phyloP scores from a whole-genome alignment of 2,329 filamentous ascomycete genomes.

The Exserohilum turcica region DNA sequence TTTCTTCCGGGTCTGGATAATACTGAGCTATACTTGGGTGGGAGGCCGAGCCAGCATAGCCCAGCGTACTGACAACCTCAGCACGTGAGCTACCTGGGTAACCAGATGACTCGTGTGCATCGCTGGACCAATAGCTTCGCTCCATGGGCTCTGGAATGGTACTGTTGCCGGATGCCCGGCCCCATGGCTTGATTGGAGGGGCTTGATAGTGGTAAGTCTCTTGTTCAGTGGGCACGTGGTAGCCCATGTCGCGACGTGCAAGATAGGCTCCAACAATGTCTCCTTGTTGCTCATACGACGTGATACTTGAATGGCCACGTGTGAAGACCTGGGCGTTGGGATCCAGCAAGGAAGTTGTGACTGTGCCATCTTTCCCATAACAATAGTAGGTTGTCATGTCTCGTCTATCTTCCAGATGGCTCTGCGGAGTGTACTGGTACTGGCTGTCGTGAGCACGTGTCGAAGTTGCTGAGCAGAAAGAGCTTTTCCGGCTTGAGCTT shows the following conservation, averaged over 20 bases:
- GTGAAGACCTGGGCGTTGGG: neutral
- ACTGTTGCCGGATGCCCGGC: neutral
- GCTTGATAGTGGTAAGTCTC: neutral
- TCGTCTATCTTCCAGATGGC: neutral
- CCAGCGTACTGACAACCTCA: neutral
- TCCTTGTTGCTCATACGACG: conserved; percentile 2
- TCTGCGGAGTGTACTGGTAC: neutral
- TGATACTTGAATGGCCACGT: neutral
- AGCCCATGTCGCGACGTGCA: neutral
- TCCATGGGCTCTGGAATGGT: neutral
- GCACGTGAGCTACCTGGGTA: neutral
- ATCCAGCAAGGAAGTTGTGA: neutral
- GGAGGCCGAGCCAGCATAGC: neutral
- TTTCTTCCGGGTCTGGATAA: conserved; percentile 26
- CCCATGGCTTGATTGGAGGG: neutral
- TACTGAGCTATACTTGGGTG: neutral
- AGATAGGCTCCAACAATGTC: conserved; percentile 20
- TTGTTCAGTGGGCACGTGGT: neutral
- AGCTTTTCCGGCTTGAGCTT: neutral
- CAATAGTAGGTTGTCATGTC: conserved; percentile 14
- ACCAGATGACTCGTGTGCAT: conserved; percentile 1
- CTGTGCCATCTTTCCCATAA: conserved; percentile 3
- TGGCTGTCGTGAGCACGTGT: neutral
- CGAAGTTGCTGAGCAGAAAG: neutral
- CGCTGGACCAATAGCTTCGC: neutral